Evolutionary conservation across 73 alveolate genomes (phyloP).

Genomic region (Vitrella brassicaformis): DNA sequence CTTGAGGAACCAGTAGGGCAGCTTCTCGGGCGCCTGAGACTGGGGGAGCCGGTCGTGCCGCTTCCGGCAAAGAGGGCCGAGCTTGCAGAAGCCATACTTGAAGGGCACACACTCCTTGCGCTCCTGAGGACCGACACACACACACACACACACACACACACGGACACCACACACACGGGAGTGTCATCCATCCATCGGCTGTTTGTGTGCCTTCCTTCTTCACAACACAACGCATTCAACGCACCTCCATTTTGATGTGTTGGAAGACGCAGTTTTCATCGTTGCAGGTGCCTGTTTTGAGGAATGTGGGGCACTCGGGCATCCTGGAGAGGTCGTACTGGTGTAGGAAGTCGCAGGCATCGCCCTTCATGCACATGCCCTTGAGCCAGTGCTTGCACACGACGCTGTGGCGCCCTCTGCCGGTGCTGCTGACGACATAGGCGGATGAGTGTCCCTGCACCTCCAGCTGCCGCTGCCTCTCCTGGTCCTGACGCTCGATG

Average conservation of each 20-base stretch:
- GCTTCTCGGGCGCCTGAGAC: not conserved
- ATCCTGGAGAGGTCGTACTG: slow-evolving; percentile 18
- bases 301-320: slow-evolving; percentile 16
- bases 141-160: not conserved
- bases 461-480: no score
- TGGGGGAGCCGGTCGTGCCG: not conserved
- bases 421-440: not conserved
- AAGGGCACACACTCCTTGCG: no score
- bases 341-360: slow-evolving; percentile 52
- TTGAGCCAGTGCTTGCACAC: slow-evolving; percentile 55
- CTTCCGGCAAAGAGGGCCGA: not conserved
- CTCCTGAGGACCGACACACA: not conserved
- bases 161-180: not conserved
- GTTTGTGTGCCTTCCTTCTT: not conserved
- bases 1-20: not conserved
- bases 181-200: not conserved
- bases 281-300: slow-evolving; percentile 8
- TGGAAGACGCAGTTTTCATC: slow-evolving; percentile 25
- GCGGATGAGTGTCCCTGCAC: no score
- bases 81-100: not conserved
- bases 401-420: not conserved
- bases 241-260: slow-evolving; percentile 13
- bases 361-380: slow-evolving; percentile 51
- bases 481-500: no score
- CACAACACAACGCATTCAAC: not conserved